These are phyloP conservation scores for Dryas alaskensis DNA, from an alignment of 306 rosid genomes.

Conservation along the genomic window DNA sequence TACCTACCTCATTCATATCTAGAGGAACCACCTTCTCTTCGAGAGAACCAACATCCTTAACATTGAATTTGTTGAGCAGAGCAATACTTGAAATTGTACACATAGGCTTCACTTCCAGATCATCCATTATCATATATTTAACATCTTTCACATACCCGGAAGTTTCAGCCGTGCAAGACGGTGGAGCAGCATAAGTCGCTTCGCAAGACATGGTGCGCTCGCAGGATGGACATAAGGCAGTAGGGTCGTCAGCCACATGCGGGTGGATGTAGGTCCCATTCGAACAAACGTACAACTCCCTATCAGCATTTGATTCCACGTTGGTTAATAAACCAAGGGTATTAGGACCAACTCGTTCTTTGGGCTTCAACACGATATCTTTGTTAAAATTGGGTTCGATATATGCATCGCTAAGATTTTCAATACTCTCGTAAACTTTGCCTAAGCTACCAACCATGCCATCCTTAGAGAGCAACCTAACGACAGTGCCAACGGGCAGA, in stretches of 20 bases:
- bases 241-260: too few relatives aligned
- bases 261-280: too few relatives aligned
- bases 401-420: too few relatives aligned
- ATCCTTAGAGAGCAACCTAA: too few relatives aligned
- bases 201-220: background rate
- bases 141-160: slow-evolving; percentile 19
- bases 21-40: slow-evolving; percentile 11
- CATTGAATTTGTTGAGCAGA: background rate
- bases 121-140: slow-evolving; percentile 28
- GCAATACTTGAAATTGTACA: background rate
- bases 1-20: background rate
- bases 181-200: background rate
- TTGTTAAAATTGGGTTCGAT: too few relatives aligned
- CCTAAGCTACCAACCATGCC: too few relatives aligned
- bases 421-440: too few relatives aligned
- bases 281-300: too few relatives aligned
- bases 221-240: too few relatives aligned
- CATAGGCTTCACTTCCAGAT: slow-evolving; percentile 21
- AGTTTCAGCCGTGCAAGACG: background rate
- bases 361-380: background rate
- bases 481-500: too few relatives aligned
- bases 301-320: background rate
- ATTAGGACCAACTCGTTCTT: fast-evolving
- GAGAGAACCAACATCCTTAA: background rate
- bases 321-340: background rate